phyloP scores from a whole-genome alignment of 2,329 filamentous ascomycete genomes.

The Sporothrix mexicana region DNA sequence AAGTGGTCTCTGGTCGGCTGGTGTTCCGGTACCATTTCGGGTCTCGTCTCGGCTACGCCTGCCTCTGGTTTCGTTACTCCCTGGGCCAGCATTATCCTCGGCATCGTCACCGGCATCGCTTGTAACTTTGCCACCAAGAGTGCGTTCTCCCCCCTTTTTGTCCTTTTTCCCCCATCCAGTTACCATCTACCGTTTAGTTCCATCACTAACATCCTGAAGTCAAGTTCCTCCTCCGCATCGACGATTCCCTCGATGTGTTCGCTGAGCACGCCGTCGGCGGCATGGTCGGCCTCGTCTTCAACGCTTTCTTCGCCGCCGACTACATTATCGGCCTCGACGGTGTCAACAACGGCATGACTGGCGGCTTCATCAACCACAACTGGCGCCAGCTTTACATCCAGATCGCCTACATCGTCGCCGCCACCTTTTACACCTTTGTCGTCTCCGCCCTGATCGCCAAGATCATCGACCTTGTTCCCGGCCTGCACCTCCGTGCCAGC shows the following conservation, averaged over 20 bases:
- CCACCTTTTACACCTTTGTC: constrained; percentile 71
- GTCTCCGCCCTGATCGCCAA: constrained; percentile 77
- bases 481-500: constrained; percentile 77
- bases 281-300: constrained; percentile 73
- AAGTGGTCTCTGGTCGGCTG: constrained; percentile 88
- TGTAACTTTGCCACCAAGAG: constrained; percentile 72
- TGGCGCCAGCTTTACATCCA: constrained; percentile 79
- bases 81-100: constrained; percentile 71
- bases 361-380: constrained; percentile 78
- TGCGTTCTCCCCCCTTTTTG: constrained; percentile 24
- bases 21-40: constrained; percentile 74
- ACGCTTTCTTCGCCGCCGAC: constrained; percentile 72
- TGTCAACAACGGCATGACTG: constrained; percentile 68
- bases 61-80: constrained; percentile 71
- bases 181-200: no score
- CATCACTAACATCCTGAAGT: constrained; percentile 41
- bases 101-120: constrained; percentile 67
- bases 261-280: constrained; percentile 74
- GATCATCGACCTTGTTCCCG: constrained; percentile 75
- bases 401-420: constrained; percentile 74
- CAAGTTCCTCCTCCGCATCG: constrained; percentile 67
- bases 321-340: constrained; percentile 77
- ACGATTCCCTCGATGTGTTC: constrained; percentile 74
- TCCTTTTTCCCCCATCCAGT: not conserved
- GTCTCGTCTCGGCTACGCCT: constrained; percentile 72